phyloP scores from a whole-genome alignment of 1,139 yeast species.

The Pichia sp. region DNA sequence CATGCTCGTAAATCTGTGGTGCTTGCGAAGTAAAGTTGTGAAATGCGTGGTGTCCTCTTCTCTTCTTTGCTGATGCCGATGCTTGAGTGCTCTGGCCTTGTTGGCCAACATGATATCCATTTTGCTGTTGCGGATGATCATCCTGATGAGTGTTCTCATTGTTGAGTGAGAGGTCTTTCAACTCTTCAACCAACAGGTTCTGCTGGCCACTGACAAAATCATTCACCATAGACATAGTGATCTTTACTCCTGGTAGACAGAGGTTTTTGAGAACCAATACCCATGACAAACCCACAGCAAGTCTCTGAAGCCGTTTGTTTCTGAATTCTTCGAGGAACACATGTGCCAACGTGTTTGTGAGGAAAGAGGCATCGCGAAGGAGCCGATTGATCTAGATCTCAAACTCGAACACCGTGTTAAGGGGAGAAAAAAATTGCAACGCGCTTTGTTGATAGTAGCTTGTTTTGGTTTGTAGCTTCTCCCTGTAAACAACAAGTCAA shows the following conservation, averaged over 20 bases:
- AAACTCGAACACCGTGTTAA: no score
- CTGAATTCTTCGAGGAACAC: not conserved
- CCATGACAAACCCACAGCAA: no score
- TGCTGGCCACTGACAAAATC: slow-evolving; percentile 12
- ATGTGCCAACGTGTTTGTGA: not conserved
- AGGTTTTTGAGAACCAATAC: no score
- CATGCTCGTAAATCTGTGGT: slow-evolving; percentile 10
- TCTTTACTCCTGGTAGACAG: not conserved
- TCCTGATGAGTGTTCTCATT: slow-evolving; percentile 2
- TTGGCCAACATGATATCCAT: not conserved
- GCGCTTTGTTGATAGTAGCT: not conserved
- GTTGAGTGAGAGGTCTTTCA: slow-evolving; percentile 14
- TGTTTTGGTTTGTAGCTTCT: not conserved
- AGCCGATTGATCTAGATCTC: not conserved
- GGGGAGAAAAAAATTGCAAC: not conserved
- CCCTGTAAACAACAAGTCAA: not conserved
- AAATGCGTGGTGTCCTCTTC: slow-evolving; percentile 27
- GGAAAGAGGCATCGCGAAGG: not conserved
- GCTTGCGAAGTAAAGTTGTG: slow-evolving; percentile 23
- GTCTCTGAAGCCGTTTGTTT: not conserved
- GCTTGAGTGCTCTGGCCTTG: not conserved
- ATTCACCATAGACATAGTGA: slow-evolving; percentile 7
- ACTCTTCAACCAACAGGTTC: slow-evolving; percentile 15
- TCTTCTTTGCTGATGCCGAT: slow-evolving; percentile 3
- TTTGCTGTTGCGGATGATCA: not conserved